Base-by-base conservation (phyloP, 257 asterid species). In the Solanum dulcamara region DNA sequence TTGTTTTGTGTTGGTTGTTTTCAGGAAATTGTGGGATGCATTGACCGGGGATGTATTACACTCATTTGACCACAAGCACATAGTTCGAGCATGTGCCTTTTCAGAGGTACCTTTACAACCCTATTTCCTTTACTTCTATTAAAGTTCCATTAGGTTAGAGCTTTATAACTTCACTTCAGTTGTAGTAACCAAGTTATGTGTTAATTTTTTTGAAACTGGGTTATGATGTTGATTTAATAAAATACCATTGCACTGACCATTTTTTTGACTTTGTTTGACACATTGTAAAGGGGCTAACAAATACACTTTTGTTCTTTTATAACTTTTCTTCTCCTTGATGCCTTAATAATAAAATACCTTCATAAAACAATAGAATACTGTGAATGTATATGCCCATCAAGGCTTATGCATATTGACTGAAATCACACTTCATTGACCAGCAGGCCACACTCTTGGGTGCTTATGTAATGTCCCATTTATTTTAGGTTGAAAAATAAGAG, bases 1-100 rank as follows among this genome's bases (percentile, higher is more conserved):
- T 35, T 88, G 51, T 86, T 57, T 82, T 85, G 13, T 70, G 44
- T 35, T 84, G 46, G 88, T 84, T 86, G 72, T 85, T 85, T 91
- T 89, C 94, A 96, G 99, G 92, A 96, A 96, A 90, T 68, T 96
- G 83, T 96, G 99, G 99, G 98, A 96, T 93, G 99, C 99, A 57
- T 89, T 96, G 85, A 90, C 95, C 72, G 99, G 99, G 81, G 97
- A 96, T 85, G 99, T 88, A 81, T 87, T 96, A 90, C 98, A 95
- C 81, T 95, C 99, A 0, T 96, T 96, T 88, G 98, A 94, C 88
- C 99, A 96, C 93, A 96, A 96, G 90, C 99, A 96, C 91, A 96
- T 96, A 67, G 99, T 95, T 84, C 97, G 99, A 70, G 88, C 99
- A 68, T 95, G 99, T 85, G 92, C 99, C 35, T 96, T 96, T 90